These are phyloP conservation scores for Sphagnum tenellum DNA, from an alignment of 225 moss, liverwort and hornwort species.

Conservation along the genomic window DNA sequence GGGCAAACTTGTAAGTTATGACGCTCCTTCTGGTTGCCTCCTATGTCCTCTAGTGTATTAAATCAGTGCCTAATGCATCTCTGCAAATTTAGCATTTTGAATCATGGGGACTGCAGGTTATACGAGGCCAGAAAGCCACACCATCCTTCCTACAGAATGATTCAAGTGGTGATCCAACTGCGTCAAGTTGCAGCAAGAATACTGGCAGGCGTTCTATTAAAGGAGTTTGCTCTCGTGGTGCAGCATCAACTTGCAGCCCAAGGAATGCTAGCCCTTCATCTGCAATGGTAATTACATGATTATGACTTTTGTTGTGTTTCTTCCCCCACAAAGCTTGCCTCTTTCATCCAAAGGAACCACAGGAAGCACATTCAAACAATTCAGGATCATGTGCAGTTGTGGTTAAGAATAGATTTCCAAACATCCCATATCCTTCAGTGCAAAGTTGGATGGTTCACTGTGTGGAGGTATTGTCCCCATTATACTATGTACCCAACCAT, in stretches of 20 bases:
- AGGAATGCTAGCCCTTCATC: background rate
- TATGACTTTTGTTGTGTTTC: no score
- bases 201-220: constrained; percentile 12
- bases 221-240: no score
- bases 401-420: no score
- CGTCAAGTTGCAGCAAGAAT: constrained; percentile 5
- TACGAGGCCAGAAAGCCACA: constrained; percentile 28
- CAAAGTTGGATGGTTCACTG: no score
- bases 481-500: background rate
- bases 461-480: no score
- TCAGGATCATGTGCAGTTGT: no score
- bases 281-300: constrained; percentile 1
- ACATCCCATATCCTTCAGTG: no score
- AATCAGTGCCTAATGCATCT: background rate
- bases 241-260: no score
- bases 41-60: no score
- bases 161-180: constrained; percentile 1
- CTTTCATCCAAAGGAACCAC: no score
- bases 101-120: constrained; percentile 17
- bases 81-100: background rate
- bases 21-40: background rate
- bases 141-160: background rate
- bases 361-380: no score
- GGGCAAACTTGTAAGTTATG: constrained; percentile 35
- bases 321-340: no score